Conservation (phyloP, 2,329 filamentous ascomycete genomes). For the Fusarium tanahbumbuense region DNA sequence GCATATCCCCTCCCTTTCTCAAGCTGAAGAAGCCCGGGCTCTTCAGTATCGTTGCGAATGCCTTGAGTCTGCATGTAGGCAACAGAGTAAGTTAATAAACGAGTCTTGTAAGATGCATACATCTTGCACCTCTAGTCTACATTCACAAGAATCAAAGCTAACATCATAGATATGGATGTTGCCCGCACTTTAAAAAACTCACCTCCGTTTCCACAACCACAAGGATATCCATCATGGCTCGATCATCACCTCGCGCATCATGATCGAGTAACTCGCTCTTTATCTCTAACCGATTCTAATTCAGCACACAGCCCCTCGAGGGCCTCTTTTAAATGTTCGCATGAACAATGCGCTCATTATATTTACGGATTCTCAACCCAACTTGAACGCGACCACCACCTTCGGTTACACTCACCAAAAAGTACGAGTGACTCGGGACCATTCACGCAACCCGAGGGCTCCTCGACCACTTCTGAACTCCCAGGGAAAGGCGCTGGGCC, state of each 20-base stretch:
- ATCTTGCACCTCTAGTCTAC: conserved; percentile 1
- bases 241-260: conserved; percentile 62
- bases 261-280: conserved; percentile 60
- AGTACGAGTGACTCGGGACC: conserved; percentile 60
- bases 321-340: conserved; percentile 63
- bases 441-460: conserved; percentile 47
- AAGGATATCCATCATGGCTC: conserved; percentile 64
- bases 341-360: conserved; percentile 67
- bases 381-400: conserved; percentile 64
- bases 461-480: conserved; percentile 27
- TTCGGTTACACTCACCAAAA: conserved; percentile 57
- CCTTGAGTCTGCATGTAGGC: conserved; percentile 63
- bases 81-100: conserved; percentile 47
- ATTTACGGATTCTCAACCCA: conserved; percentile 67
- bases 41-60: conserved; percentile 70
- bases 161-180: conserved; percentile 49
- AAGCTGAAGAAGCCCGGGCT: conserved; percentile 67
- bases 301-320: conserved; percentile 8
- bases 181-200: conserved; percentile 48
- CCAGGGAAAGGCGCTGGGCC: conserved; percentile 29
- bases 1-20: conserved; percentile 60
- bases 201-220: conserved; percentile 52
- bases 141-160: conserved; percentile 26
- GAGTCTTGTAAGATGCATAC: not conserved
- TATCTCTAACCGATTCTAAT: conserved; percentile 36